Evolutionary conservation across 2,329 filamentous ascomycete genomes (phyloP).

Genomic region (Penicillium sp.): DNA sequence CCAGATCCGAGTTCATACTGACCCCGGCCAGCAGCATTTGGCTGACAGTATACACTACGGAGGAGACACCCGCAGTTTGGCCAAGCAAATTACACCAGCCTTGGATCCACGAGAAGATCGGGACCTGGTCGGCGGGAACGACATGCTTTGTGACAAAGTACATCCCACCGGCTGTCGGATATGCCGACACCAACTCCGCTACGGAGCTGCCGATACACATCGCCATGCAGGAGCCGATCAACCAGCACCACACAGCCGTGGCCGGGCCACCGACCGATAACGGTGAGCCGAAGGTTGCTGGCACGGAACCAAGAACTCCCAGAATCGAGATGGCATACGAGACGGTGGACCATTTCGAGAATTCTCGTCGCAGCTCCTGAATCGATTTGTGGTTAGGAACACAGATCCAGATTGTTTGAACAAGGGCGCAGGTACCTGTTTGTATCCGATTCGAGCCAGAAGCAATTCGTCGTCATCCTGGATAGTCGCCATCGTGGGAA

Average conservation of each 20-base stretch:
- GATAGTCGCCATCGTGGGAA: constrained; percentile 40
- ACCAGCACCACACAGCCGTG: constrained; percentile 63
- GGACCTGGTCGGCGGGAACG: constrained; percentile 57
- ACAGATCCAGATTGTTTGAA: background rate
- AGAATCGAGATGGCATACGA: constrained; percentile 64
- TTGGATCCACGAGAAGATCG: constrained; percentile 61
- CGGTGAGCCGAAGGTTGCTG: constrained; percentile 58
- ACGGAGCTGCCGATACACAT: constrained; percentile 62
- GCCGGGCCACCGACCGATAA: constrained; percentile 58
- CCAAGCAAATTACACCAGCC: constrained; percentile 65
- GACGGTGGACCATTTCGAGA: constrained; percentile 63
- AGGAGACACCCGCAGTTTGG: constrained; percentile 60
- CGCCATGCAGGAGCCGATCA: constrained; percentile 60
- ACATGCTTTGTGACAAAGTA: constrained; percentile 65
- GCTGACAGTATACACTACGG: constrained; percentile 58
- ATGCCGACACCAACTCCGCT: constrained; percentile 62
- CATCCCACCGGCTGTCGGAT: constrained; percentile 64
- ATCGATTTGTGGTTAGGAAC: constrained; percentile 1
- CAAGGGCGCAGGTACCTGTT: constrained; percentile 46
- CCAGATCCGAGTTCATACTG: constrained; percentile 57
- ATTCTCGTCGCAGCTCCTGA: constrained; percentile 59
- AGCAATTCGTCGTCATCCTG: constrained; percentile 57
- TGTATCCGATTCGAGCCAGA: constrained; percentile 59
- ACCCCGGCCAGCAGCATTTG: constrained; percentile 60
- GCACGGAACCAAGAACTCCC: constrained; percentile 61